These are phyloP conservation scores for Aotearoamyces nothofagi DNA, from an alignment of 2,329 filamentous ascomycete genomes.

Conservation along the genomic window DNA sequence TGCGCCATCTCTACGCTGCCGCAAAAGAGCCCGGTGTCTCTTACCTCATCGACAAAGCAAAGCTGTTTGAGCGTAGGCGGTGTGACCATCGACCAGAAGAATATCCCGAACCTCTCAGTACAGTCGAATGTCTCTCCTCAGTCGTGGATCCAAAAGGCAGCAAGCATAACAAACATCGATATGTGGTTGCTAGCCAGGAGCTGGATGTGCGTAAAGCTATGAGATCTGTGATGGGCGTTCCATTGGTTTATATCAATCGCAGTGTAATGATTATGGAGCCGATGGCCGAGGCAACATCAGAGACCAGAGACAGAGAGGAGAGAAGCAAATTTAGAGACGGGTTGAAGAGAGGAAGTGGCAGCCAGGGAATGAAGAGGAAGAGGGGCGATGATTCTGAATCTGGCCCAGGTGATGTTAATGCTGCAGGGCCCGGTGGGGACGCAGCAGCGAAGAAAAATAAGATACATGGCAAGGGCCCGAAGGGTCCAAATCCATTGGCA, in stretches of 20 bases:
- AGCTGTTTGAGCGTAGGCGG: conserved; percentile 58
- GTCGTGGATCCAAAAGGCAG: conserved; percentile 68
- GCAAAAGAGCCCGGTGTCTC: conserved; percentile 35
- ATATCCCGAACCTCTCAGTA: conserved; percentile 53
- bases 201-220: conserved; percentile 45
- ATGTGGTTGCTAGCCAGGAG: conserved; percentile 65
- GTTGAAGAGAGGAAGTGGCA: conserved; percentile 33
- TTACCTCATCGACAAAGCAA: conserved; percentile 53
- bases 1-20: conserved; percentile 59
- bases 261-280: conserved; percentile 69
- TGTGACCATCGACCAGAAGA: conserved; percentile 65
- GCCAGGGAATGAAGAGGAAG: conserved; percentile 23
- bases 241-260: conserved; percentile 63
- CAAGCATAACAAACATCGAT: conserved; percentile 61
- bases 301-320: conserved; percentile 53
- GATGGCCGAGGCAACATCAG: conserved; percentile 53
- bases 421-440: conserved; percentile 7
- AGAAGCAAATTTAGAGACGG: conserved; percentile 59
- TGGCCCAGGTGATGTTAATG: conserved; percentile 9
- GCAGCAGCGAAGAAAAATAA: conserved; percentile 31
- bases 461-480: conserved; percentile 42
- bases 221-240: conserved; percentile 54
- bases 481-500: conserved; percentile 56
- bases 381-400: conserved; percentile 16
- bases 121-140: conserved; percentile 52